These are phyloP conservation scores for Saxophila tyrrhenica DNA, from an alignment of 495 filamentous ascomycete species.

Conservation along the genomic window DNA sequence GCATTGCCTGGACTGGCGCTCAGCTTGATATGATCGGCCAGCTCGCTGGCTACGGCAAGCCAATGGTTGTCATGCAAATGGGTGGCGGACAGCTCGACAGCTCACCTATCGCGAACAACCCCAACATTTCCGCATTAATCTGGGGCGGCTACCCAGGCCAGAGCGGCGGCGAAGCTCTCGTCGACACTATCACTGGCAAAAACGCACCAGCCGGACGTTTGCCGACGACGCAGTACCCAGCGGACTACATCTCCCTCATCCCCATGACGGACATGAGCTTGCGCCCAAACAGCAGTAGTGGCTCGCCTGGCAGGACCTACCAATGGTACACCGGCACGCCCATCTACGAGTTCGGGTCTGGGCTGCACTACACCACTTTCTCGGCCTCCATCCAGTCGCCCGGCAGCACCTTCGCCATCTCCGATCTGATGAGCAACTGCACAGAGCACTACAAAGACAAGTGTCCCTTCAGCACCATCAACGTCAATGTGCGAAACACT, in stretches of 20 bases:
- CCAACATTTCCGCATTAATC: slow-evolving; percentile 41
- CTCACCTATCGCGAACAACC: slow-evolving; percentile 26
- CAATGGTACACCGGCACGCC: slow-evolving; percentile 48
- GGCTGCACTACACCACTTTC: slow-evolving; percentile 44
- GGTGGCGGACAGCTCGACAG: slow-evolving; percentile 34
- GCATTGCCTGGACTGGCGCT: slow-evolving; percentile 47
- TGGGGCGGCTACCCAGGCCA: slow-evolving; percentile 55
- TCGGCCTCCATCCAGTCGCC: slow-evolving; percentile 26
- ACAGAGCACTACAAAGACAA: slow-evolving; percentile 22
- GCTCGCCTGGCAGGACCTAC: slow-evolving; percentile 44
- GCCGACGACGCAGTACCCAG: slow-evolving; percentile 47
- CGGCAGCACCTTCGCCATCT: slow-evolving; percentile 17
- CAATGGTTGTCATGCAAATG: slow-evolving; percentile 47
- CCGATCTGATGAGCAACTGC: slow-evolving; percentile 23
- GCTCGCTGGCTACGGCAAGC: slow-evolving; percentile 40
- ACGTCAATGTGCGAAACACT: slow-evolving; percentile 39
- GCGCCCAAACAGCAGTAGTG: slow-evolving; percentile 34
- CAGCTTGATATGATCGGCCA: slow-evolving; percentile 45
- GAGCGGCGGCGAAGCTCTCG: slow-evolving; percentile 42
- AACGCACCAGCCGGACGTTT: slow-evolving; percentile 47
- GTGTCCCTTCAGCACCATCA: slow-evolving; percentile 32
- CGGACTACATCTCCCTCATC: slow-evolving; percentile 40
- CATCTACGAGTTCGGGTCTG: slow-evolving; percentile 45
- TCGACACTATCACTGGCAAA: slow-evolving; percentile 44
- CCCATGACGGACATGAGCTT: slow-evolving; percentile 47